Percentiles rank a stretch among this genome's conserved stretches.
phyloP scores from a whole-genome alignment of 441 rosid species.

The Jatropha multifida region DNA sequence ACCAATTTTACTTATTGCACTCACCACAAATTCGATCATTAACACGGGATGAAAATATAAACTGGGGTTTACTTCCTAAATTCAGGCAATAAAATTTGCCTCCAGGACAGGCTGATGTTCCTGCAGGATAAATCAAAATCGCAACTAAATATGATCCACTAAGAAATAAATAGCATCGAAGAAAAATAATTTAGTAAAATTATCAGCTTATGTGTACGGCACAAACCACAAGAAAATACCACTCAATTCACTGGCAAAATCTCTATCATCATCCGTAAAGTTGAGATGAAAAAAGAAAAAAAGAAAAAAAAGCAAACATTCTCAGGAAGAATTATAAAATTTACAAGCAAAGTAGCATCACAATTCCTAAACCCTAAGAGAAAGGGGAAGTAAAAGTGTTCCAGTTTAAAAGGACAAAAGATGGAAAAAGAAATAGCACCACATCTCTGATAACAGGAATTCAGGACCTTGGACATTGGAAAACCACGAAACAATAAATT shows the following conservation, averaged over 20 bases:
- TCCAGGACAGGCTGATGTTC: constrained; percentile 87
- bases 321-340: not conserved
- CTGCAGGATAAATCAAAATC: constrained; percentile 42
- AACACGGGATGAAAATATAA: constrained; percentile 72
- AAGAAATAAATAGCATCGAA: constrained; percentile 7
- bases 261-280: not conserved
- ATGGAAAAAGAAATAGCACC: not conserved
- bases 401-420: not conserved
- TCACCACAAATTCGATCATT: constrained; percentile 83
- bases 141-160: constrained; percentile 16
- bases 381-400: not conserved
- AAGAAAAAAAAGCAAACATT: not conserved
- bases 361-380: not conserved
- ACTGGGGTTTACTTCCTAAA: constrained; percentile 67
- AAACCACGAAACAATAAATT: not conserved
- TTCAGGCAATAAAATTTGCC: constrained; percentile 85
- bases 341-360: not conserved
- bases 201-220: not conserved
- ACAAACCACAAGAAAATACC: not conserved
- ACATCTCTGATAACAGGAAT: not conserved
- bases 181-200: not conserved
- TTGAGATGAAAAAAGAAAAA: not conserved
- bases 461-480: not conserved
- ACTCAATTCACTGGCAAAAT: not conserved
- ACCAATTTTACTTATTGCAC: constrained; percentile 13